A percentile compares a stretch with the other conserved stretches of the same genome.
phyloP scores from a whole-genome alignment of 1,139 yeast genomes.

The Candida frijolesensis region DNA sequence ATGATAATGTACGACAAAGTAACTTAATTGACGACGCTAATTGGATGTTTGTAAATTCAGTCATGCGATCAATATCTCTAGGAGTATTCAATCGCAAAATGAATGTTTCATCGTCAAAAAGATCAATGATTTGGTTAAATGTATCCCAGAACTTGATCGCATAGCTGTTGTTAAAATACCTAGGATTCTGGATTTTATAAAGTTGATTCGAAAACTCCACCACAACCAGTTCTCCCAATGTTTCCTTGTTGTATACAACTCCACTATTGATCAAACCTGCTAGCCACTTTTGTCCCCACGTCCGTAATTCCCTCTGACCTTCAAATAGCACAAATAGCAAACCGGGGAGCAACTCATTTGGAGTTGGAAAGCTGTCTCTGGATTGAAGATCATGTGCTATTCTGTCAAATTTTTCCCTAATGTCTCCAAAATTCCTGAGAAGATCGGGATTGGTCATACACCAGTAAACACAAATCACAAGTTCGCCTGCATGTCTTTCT shows the following conservation, averaged over 20 bases:
- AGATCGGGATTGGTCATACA: slow-evolving; percentile 38
- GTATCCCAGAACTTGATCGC: slow-evolving; percentile 59
- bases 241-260: slow-evolving; percentile 7
- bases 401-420: slow-evolving; percentile 30
- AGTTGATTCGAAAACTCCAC: slow-evolving; percentile 59
- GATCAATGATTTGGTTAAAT: slow-evolving; percentile 40
- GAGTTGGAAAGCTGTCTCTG: slow-evolving; percentile 12
- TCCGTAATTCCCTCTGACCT: slow-evolving; percentile 46
- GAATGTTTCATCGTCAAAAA: slow-evolving; percentile 41
- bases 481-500: slow-evolving; percentile 1
- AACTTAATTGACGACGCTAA: slow-evolving; percentile 49
- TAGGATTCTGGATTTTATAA: slow-evolving; percentile 54
- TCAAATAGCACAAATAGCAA: slow-evolving; percentile 54
- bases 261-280: slow-evolving; percentile 11
- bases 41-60: slow-evolving; percentile 38
- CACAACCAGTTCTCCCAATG: slow-evolving; percentile 38
- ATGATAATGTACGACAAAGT: slow-evolving; percentile 51
- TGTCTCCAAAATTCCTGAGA: slow-evolving; percentile 30
- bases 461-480: slow-evolving; percentile 12
- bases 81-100: slow-evolving; percentile 44
- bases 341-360: slow-evolving; percentile 43
- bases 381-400: slow-evolving; percentile 25
- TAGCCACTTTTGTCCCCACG: slow-evolving; percentile 29
- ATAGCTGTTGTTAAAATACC: slow-evolving; percentile 41
- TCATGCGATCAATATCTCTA: slow-evolving; percentile 43